Evolutionary conservation across 768 basidiomycete genomes (phyloP).

Genomic region (Russula compacta): DNA sequence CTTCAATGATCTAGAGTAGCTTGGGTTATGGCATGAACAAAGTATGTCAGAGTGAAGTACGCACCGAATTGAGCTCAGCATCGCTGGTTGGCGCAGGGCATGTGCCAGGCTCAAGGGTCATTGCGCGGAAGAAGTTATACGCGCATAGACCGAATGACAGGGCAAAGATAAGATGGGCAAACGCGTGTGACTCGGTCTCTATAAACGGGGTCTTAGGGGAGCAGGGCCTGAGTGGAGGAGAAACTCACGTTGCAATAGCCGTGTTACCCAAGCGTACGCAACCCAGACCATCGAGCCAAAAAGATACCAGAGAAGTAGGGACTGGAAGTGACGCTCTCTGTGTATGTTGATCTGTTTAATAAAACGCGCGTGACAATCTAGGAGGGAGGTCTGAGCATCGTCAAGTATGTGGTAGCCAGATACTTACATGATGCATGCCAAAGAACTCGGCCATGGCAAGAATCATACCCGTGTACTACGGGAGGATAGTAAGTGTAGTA

Average conservation of each 20-base stretch:
- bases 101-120: conserved; percentile 82
- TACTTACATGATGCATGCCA: conserved; percentile 83
- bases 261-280: conserved; percentile 68
- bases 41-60: conserved; percentile 23
- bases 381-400: conserved; percentile 10
- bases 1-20: conserved; percentile 67
- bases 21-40: too few species aligned
- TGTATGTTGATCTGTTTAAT: conserved; percentile 71
- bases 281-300: conserved; percentile 82
- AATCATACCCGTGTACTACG: conserved; percentile 83
- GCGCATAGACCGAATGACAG: conserved; percentile 33
- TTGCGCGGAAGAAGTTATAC: conserved; percentile 27
- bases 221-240: not conserved
- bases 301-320: conserved; percentile 92
- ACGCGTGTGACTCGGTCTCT: conserved; percentile 73
- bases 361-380: conserved; percentile 81
- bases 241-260: conserved; percentile 59
- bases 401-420: not conserved
- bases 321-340: conserved; percentile 74
- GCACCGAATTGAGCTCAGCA: conserved; percentile 77
- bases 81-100: conserved; percentile 77
- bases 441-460: conserved; percentile 83
- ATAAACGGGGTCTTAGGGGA: not conserved
- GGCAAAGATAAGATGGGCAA: conserved; percentile 71
- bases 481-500: conserved; percentile 69